Evolutionary conservation across 2,329 filamentous ascomycete genomes (phyloP).

Genomic region (Cryphonectria japonica): DNA sequence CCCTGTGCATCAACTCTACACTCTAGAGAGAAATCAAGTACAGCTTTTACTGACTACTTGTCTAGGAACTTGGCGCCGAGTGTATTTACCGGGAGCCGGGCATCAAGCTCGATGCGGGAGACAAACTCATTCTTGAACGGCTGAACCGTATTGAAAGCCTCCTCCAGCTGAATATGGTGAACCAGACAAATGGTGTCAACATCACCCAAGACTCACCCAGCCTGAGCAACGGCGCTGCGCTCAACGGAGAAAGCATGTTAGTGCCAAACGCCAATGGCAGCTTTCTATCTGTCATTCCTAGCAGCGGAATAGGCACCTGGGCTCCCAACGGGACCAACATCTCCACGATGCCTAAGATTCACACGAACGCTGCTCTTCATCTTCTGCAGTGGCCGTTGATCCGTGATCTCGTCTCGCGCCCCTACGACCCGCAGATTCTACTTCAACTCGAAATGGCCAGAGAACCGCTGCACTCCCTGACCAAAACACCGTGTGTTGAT

Average conservation of each 20-base stretch:
- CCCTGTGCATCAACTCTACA: not conserved
- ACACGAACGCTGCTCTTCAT: conserved; percentile 80
- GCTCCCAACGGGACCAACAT: conserved; percentile 65
- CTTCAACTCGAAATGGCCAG: conserved; percentile 81
- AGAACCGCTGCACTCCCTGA: conserved; percentile 71
- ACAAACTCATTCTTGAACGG: conserved; percentile 82
- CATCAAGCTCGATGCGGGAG: conserved; percentile 84
- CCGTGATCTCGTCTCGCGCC: conserved; percentile 73
- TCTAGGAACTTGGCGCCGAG: conserved; percentile 69
- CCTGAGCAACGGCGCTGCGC: conserved; percentile 61
- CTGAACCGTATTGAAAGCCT: conserved; percentile 77
- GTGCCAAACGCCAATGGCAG: conserved; percentile 47
- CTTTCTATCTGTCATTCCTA: conserved; percentile 60
- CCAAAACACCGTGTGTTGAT: conserved; percentile 69
- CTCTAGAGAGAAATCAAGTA: not conserved
- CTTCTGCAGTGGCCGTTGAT: conserved; percentile 82
- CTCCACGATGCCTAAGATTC: conserved; percentile 83
- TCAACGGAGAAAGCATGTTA: conserved; percentile 62
- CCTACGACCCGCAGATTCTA: conserved; percentile 80
- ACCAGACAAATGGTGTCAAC: conserved; percentile 54
- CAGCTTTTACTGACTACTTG: not conserved
- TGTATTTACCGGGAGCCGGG: conserved; percentile 85
- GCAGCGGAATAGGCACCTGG: conserved; percentile 74
- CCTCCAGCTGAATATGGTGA: conserved; percentile 70
- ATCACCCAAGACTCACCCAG: conserved; percentile 66